Evolutionary conservation across 2,329 filamentous ascomycete species (phyloP), one percentile per base, ranked within the genome.

Genomic region (Allantophomopsis lycopodina): DNA sequence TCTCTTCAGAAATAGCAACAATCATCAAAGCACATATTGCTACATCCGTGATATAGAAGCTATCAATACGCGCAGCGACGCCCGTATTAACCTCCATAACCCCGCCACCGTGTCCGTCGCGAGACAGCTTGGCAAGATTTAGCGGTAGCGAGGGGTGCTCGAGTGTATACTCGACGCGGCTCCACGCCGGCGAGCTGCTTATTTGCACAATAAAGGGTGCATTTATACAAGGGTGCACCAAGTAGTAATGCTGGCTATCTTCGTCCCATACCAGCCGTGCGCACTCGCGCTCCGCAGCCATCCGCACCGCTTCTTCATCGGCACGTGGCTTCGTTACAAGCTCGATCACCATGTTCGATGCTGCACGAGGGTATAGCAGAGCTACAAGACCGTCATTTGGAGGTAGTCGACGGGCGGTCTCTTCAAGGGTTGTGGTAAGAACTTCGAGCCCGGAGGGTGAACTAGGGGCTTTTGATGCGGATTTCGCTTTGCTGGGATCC

Each of bases 251-350:
- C 5, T 59, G 56, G 41, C 63, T 68, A 50, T 80, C 76, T 21
- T 72, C 69, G 50, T 80, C 76, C 72, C 79, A 86, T n/a, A 83
- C 73, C 2, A 88, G 69, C 2, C 77, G 69, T 17, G 76, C 82
- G 48, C 74, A 77, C 58, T 86, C 80, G 23, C 71, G 68, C 53
- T 82, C 75, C 0, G 80, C 80, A 28, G 77, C 71, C 42, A 67
- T 65, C 4, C 77, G 65, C 8, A 77, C 65, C 8, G 79, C 69
- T 0, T 69, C 63, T 2, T 69, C 64, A 51, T 82, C 75, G 2
- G 77, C 60, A 18, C 69, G 66, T 42, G 46, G 44, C 37, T 53
- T 55, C 30, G 50, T 49, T 13, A 49, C 50, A 16, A 56, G 46
- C 15, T 79, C 75, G 1, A 77, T 61, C 2, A 75, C 79, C 55